These are phyloP conservation scores for Xylaria sp. DNA, from an alignment of 2,329 filamentous ascomycete species.

Conservation along the genomic window DNA sequence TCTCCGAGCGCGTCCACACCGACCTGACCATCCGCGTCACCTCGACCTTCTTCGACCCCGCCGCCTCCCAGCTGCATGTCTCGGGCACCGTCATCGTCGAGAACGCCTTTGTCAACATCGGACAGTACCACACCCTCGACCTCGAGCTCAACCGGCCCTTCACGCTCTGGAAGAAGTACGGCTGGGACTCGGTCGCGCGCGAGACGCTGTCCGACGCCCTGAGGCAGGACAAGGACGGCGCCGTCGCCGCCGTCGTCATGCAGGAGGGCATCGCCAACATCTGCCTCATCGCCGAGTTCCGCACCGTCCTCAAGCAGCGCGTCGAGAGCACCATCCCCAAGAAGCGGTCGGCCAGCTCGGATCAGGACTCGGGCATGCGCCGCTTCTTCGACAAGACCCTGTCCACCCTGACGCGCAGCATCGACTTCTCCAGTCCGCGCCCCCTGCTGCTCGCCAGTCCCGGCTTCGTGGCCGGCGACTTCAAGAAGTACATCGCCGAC, in stretches of 20 bases:
- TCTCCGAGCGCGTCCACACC: conserved; percentile 65
- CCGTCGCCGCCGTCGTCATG: conserved; percentile 92
- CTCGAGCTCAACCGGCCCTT: conserved; percentile 90
- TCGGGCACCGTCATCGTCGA: conserved; percentile 65
- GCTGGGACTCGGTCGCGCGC: conserved; percentile 91
- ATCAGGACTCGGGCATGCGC: conserved; percentile 76
- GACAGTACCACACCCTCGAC: conserved; percentile 73
- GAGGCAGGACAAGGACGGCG: conserved; percentile 80
- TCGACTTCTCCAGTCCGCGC: conserved; percentile 77
- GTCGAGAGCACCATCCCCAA: conserved; percentile 75
- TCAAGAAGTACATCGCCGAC: conserved; percentile 77
- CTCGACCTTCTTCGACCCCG: conserved; percentile 68
- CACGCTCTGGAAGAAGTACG: conserved; percentile 82
- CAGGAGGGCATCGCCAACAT: conserved; percentile 88
- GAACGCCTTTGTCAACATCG: conserved; percentile 64
- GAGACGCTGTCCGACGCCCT: conserved; percentile 83
- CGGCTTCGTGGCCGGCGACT: conserved; percentile 84
- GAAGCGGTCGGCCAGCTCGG: conserved; percentile 72
- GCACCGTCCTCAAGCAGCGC: conserved; percentile 77
- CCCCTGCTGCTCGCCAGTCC: conserved; percentile 89
- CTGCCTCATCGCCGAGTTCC: conserved; percentile 82
- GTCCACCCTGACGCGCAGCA: conserved; percentile 77
- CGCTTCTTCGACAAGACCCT: conserved; percentile 84
- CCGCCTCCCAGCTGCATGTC: conserved; percentile 65
- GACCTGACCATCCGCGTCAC: conserved; percentile 67